Evolutionary conservation across 164 flowering plant genomes (phyloP), one percentile per base, ranked within the genome.

Genomic region (Aristolochia californica): DNA sequence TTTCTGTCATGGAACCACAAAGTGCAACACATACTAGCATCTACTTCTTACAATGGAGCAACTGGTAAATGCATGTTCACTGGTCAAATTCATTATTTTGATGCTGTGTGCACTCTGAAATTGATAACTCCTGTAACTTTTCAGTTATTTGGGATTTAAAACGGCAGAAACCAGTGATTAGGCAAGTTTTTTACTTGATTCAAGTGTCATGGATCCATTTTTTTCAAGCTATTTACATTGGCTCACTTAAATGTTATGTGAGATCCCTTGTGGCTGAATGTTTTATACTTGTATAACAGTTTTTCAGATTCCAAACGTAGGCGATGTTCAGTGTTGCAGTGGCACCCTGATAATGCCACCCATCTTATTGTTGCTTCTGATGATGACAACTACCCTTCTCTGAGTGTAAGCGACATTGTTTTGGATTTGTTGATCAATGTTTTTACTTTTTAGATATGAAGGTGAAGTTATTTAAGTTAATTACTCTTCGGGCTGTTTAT

Each of bases 341-440:
- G 99, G 99, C 70, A 90, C 70, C 99, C 99, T 58, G 97, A 88
- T 60, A 58, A 81, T 74, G 87, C 95, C 18, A 94, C 97, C 27
- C 96, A 90, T 70, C 86, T 94, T 38, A 74, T 94, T 64, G 88
- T 90, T 70, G 99, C 99, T 64, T 90, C 97, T n/a, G 97, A 94
- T 72, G 99, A 94, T 60, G 99, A 94, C 63, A 60, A 56, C 55
- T 83, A 88, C 18, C 99, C 99, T 63, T 57, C 85, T 48, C 53
- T 88, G 22, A 78, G 76, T 78, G 99, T 94, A 87, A 62, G 58
- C 34, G 11, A 10, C 43, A 9, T n/a, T 58, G 54, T 45, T 47
- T 22, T 25, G 2, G 10, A 43, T 62, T 1, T 30, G 15, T 4
- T 52, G 10, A 8, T 61, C 8, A 47, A 47, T 17, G 18, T 17